Evolutionary conservation across 768 basidiomycete genomes (phyloP).

Genomic region (Pulveroboletus sp.): DNA sequence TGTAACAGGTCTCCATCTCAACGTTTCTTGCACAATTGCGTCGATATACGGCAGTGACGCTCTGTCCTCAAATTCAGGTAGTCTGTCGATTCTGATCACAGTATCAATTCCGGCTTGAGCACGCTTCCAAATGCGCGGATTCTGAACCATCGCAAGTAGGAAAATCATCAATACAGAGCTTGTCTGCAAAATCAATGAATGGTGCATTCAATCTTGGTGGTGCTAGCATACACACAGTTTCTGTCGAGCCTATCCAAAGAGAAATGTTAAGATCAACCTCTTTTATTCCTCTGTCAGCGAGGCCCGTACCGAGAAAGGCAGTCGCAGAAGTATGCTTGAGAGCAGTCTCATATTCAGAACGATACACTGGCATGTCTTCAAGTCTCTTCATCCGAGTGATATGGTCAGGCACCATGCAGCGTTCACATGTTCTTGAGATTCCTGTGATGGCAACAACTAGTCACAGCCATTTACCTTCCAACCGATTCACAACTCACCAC

Average conservation of each 20-base stretch:
- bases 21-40: slow-evolving; percentile 6
- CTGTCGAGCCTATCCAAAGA: neutral
- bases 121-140: neutral
- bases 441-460: neutral
- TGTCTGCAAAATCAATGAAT: neutral
- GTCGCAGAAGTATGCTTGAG: slow-evolving; percentile 9
- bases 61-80: neutral
- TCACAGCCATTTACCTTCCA: too few species aligned
- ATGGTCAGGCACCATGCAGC: slow-evolving; percentile 13
- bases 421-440: neutral
- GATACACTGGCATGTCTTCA: too few species aligned
- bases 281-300: too few species aligned
- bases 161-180: neutral
- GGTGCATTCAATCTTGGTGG: too few species aligned
- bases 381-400: slow-evolving; percentile 14
- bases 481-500: too few species aligned
- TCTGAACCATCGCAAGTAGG: neutral
- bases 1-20: slow-evolving; percentile 4
- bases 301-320: slow-evolving; percentile 10
- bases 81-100: neutral
- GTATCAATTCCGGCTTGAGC: neutral
- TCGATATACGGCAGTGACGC: slow-evolving; percentile 7
- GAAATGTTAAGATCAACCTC: neutral
- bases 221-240: neutral
- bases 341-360: slow-evolving; percentile 1